Percentiles rank a stretch among this genome's conserved stretches.
These are phyloP conservation scores for Paracamarosporium sp. DNA, from an alignment of 2,329 filamentous ascomycete species.

Conservation along the genomic window DNA sequence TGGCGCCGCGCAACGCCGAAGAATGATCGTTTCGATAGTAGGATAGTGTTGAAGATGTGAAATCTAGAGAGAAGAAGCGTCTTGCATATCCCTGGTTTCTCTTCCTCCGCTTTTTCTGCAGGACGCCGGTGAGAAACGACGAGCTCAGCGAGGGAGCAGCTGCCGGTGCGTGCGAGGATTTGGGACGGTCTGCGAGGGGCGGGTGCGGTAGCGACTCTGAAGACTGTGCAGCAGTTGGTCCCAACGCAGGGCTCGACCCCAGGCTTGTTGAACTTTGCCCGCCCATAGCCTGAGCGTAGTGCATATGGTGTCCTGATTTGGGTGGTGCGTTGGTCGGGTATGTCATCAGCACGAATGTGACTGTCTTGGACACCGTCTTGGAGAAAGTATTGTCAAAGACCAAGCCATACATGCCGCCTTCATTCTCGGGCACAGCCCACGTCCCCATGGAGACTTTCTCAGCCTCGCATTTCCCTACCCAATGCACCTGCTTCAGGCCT, in stretches of 20 bases:
- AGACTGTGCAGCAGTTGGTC: slow-evolving; percentile 53
- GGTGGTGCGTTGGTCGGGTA: slow-evolving; percentile 85
- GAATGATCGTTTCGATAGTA: slow-evolving; percentile 97
- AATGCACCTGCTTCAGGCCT: slow-evolving; percentile 70
- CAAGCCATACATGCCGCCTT: slow-evolving; percentile 92
- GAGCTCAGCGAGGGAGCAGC: slow-evolving; percentile 26
- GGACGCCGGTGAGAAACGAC: slow-evolving; percentile 79
- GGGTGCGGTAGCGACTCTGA: slow-evolving; percentile 56
- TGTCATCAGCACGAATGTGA: slow-evolving; percentile 91
- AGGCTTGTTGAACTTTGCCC: slow-evolving; percentile 51
- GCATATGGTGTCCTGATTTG: slow-evolving; percentile 74
- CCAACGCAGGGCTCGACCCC: slow-evolving; percentile 49
- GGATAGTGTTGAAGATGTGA: slow-evolving; percentile 89
- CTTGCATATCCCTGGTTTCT: slow-evolving; percentile 91
- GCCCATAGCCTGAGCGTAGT: slow-evolving; percentile 62
- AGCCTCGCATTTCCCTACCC: slow-evolving; percentile 94
- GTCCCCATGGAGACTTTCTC: slow-evolving; percentile 93
- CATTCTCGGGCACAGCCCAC: slow-evolving; percentile 75
- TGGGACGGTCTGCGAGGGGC: slow-evolving; percentile 47
- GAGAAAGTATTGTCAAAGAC: slow-evolving; percentile 99
- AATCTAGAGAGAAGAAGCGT: slow-evolving; percentile 95
- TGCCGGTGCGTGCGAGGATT: slow-evolving; percentile 41
- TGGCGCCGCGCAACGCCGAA: slow-evolving; percentile 87
- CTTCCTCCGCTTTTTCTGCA: slow-evolving; percentile 91
- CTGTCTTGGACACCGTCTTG: slow-evolving; percentile 87